These are phyloP conservation scores for Emericellopsis atlantica DNA, from an alignment of 2,329 filamentous ascomycete genomes.

Conservation along the genomic window DNA sequence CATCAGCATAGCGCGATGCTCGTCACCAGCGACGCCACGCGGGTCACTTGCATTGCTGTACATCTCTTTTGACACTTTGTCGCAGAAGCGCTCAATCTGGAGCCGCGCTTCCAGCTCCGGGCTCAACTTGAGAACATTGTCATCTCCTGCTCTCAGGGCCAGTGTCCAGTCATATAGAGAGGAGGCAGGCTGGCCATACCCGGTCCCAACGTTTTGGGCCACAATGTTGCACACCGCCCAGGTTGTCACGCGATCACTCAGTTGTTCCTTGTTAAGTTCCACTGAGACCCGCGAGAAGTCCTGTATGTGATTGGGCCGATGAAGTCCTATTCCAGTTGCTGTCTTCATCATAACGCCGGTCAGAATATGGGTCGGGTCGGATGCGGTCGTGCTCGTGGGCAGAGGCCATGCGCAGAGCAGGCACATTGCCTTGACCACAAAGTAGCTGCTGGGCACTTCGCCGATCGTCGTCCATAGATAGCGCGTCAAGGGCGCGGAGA, in stretches of 20 bases:
- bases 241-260: constrained; percentile 65
- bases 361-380: constrained; percentile 71
- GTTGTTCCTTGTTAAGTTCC: constrained; percentile 65
- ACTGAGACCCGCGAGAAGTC: constrained; percentile 69
- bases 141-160: constrained; percentile 45
- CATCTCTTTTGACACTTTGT: constrained; percentile 68
- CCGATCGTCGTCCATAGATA: constrained; percentile 68
- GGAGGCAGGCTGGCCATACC: constrained; percentile 70
- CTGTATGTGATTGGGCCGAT: constrained; percentile 69
- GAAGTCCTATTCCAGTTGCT: constrained; percentile 70
- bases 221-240: constrained; percentile 84
- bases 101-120: constrained; percentile 54
- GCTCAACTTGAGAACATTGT: constrained; percentile 44
- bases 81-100: constrained; percentile 61
- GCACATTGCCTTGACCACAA: constrained; percentile 70
- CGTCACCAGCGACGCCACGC: constrained; percentile 53
- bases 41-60: constrained; percentile 68
- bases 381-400: constrained; percentile 68
- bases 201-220: constrained; percentile 69
- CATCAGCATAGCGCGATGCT: constrained; percentile 54
- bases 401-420: constrained; percentile 72
- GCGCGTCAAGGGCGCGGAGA: constrained; percentile 56
- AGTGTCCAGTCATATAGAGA: constrained; percentile 67
- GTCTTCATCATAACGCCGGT: constrained; percentile 81
- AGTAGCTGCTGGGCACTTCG: constrained; percentile 66